Conservation (phyloP, 306 rosid genomes). For the Vachellia pachyceras region DNA sequence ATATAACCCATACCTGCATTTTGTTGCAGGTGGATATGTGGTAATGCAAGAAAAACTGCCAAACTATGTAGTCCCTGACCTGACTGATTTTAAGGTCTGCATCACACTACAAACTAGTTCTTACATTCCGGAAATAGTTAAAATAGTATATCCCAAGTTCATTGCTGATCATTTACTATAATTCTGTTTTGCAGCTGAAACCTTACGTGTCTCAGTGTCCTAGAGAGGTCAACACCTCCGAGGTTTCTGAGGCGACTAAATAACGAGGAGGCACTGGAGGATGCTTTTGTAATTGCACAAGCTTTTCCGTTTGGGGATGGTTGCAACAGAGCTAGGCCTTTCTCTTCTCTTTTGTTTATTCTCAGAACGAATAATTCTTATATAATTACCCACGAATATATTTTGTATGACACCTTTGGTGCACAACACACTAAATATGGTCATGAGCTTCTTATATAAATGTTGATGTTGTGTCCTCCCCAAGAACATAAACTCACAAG, state of each 20-base stretch:
- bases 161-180: constrained; percentile 17
- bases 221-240: constrained; percentile 37
- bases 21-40: constrained; percentile 66
- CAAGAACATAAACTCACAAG: too few species aligned
- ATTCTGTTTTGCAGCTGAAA: constrained; percentile 49
- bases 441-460: too few species aligned
- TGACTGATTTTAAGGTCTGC: constrained; percentile 62
- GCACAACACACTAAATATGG: too few species aligned
- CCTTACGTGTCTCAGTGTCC: constrained; percentile 66
- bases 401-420: too few species aligned
- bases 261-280: constrained; percentile 6
- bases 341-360: neutral
- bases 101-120: too few species aligned
- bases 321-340: neutral
- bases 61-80: constrained; percentile 65
- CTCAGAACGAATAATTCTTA: neutral
- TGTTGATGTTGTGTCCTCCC: too few species aligned
- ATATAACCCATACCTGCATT: constrained; percentile 22
- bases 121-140: neutral
- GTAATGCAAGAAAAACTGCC: constrained; percentile 60
- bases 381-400: neutral
- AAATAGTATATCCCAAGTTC: neutral
- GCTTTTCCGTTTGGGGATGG: too few species aligned
- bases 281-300: neutral
- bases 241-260: constrained; percentile 43